Evolutionary conservation across 257 asterid species (phyloP), one percentile per base, ranked within the genome.

Genomic region (Solanum dulcamara): DNA sequence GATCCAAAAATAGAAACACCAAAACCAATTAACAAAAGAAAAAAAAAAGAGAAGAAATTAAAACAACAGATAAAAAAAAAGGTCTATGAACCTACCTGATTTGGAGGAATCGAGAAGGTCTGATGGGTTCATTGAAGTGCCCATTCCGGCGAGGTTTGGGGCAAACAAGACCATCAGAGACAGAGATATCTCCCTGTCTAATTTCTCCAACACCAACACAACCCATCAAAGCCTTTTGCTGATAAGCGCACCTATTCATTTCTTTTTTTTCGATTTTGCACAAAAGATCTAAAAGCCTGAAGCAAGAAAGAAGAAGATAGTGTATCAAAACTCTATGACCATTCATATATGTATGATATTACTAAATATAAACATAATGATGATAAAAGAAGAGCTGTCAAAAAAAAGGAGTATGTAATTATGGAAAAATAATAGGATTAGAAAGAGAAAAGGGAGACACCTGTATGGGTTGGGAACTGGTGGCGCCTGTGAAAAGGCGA

Each of bases 121-220:
- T 77, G 1, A 77, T 46, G 15, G 42, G 26, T 28, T 77, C 83
- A 7, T 77, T 50, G 5, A 28, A 9, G 13, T 28, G 0, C 42
- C 20, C 28, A 6, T 28, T 18, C 38, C 60, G 37, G 38, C 85
- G 85, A 82, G 85, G 85, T 46, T 82, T 82, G 85, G 85, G 85
- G 32, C 59, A 82, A 62, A 82, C 85, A 26, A 82, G 60, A 26
- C 59, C 84, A 81, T 37, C 57, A 35, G 26, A 81, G 4, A 81
- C 71, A 20, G 84, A 57, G 22, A 62, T 22, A 33, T 81, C 66
- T 81, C 84, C 72, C 24, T 53, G 81, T 72, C 35, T 74, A 30
- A 74, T 42, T 14, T 74, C 59, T 74, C 81, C 81, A 42, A 42
- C 81, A 3, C 59, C 81, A 75, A 24, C 81, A 77, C 83, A 77